Percentiles rank a stretch among this genome's conserved stretches.
Conservation (phyloP, 73 alveolate genomes). For the Paramecium tetraurelia region DNA sequence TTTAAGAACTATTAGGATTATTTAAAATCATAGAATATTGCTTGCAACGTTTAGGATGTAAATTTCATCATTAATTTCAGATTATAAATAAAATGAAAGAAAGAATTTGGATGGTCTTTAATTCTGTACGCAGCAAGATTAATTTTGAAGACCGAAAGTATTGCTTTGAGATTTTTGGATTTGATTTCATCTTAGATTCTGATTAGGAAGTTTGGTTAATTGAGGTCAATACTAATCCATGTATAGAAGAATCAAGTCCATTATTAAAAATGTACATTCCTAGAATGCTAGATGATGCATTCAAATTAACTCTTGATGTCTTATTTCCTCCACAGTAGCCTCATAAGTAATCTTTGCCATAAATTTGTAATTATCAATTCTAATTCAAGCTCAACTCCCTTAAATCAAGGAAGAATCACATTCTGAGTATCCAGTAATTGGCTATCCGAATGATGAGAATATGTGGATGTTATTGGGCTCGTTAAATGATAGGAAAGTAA, state of each 20-base stretch:
- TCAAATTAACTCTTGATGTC: constrained; percentile 72
- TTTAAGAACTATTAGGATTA: constrained; percentile 74
- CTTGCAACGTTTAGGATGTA: constrained; percentile 57
- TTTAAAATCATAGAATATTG: constrained; percentile 65
- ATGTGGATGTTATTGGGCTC: constrained; percentile 65
- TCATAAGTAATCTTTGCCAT: constrained; percentile 11
- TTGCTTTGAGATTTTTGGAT: constrained; percentile 84
- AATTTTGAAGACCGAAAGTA: constrained; percentile 69
- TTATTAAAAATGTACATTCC: constrained; percentile 66
- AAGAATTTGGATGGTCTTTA: constrained; percentile 46
- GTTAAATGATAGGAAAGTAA: background rate
- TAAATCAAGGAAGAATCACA: constrained; percentile 57
- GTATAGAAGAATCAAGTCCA: constrained; percentile 73
- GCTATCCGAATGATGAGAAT: constrained; percentile 65
- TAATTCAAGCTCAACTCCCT: constrained; percentile 8
- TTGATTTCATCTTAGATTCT: constrained; percentile 77
- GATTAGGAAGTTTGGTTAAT: constrained; percentile 74
- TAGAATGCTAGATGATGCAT: constrained; percentile 76
- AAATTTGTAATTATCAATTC: background rate
- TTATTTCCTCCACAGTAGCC: constrained; percentile 65
- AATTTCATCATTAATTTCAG: background rate
- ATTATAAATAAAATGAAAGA: constrained; percentile 68
- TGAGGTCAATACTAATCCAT: constrained; percentile 85
- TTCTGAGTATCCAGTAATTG: constrained; percentile 60
- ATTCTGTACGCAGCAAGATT: constrained; percentile 58